Evolutionary conservation across 2,329 filamentous ascomycete species (phyloP), one percentile per base, ranked within the genome.

Genomic region (Mariannaea sp.): DNA sequence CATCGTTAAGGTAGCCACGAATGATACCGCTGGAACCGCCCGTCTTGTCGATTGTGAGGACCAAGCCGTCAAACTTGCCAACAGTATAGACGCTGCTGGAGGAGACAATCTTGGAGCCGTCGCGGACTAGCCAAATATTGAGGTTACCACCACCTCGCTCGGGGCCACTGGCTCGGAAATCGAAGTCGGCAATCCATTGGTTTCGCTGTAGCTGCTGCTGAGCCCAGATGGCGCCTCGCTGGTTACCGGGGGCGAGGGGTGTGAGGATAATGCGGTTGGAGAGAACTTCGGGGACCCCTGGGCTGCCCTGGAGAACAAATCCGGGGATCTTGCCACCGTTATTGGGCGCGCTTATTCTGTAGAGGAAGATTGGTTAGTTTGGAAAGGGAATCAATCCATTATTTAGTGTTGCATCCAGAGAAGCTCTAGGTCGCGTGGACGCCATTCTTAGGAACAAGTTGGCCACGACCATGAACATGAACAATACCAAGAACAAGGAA

Each of bases 221-320:
- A 26, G 87, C 80, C 93, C 94, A 99, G 62, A 94, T 71, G 43
- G 89, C 87, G 56, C 90, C 90, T 70, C 92, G 85, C 67, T 89
- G 86, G 73, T 92, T 92, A 49, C 94, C 94, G 5, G 92, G 91
- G 42, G 86, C 86, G 12, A 92, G 87, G 9, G 94, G 93, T 1
- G 94, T 99, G 52, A 99, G 83, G 70, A 99, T 89, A 55, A 97
- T 70, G 71, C 92, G 91, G 79, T 97, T 93, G 61, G 92, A 96
- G 55, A 97, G 83, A 55, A 88, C 72, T 66, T 88, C 82, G 61
- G 84, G 84, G 29, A 72, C 62, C 57, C 75, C 70, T 22, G 83
- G 83, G 38, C 75, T 76, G 68, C 83, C 83, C 49, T 78, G 73
- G 56, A 84, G 70, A 53, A 73, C 70, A 68, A 83, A 87, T 68